Evolutionary conservation across 805 yeast genomes (phyloP).

Genomic region (Candida glaebosa): DNA sequence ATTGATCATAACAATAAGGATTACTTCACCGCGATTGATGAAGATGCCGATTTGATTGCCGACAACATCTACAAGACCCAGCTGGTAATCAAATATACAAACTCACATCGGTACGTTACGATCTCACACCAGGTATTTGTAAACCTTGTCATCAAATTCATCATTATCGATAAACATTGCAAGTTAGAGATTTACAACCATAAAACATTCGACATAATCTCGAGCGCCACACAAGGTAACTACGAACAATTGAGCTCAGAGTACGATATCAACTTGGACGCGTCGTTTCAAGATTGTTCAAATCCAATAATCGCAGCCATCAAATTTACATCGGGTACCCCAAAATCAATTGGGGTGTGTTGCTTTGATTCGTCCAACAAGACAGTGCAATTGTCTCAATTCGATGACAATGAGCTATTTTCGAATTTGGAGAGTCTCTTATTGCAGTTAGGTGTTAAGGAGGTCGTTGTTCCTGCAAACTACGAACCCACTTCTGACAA

Average conservation of each 20-base stretch:
- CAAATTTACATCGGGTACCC: conserved; percentile 32
- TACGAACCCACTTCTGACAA: conserved; percentile 32
- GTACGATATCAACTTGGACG: conserved; percentile 50
- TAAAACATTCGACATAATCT: conserved; percentile 54
- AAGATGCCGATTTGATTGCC: conserved; percentile 80
- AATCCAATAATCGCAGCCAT: conserved; percentile 40
- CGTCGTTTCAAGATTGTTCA: conserved; percentile 49
- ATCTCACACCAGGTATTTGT: conserved; percentile 72
- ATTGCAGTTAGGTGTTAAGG: conserved; percentile 88
- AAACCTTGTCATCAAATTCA: conserved; percentile 55
- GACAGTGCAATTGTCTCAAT: conserved; percentile 69
- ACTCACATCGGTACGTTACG: conserved; percentile 60
- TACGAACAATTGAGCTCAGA: conserved; percentile 47
- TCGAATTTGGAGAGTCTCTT: conserved; percentile 82
- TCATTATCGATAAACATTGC: conserved; percentile 65
- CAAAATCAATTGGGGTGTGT: conserved; percentile 67
- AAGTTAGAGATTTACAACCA: conserved; percentile 77
- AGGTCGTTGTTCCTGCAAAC: conserved; percentile 59
- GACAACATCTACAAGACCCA: conserved; percentile 80
- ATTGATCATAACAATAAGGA: conserved; percentile 71
- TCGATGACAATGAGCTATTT: conserved; percentile 81
- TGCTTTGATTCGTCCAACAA: conserved; percentile 71
- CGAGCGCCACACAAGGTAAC: conserved; percentile 87
- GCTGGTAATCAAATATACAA: conserved; percentile 67
- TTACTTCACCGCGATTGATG: conserved; percentile 68